Base-by-base conservation (phyloP, 2,329 filamentous ascomycete genomes). In the Stagonosporopsis vannaccii region DNA sequence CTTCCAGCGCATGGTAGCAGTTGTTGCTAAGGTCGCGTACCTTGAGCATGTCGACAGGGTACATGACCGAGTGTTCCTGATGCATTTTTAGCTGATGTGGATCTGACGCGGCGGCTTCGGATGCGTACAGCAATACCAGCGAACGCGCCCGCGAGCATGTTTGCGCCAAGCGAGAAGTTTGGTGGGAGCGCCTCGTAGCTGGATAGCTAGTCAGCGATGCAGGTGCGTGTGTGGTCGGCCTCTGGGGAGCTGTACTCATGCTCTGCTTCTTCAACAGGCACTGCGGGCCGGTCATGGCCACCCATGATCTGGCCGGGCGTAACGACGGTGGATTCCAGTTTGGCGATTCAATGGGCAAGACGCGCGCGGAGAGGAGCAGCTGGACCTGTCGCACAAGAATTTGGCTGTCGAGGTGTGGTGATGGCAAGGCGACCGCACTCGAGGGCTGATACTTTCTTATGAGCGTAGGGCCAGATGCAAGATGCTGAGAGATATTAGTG, bases 61-160 rank as follows among this genome's bases (percentile, higher is more conserved):
- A 99, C 95, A 99, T 98, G 71, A 97, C 93, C 57, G 94, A 96
- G 79, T 98, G 94, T 81, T 98, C 94, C 93, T 97, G 58, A 61
- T 44, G 59, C 60, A 65, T 41, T 45, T 59, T 75, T 61, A 66
- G 75, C 56, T 36, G 37, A 44, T 56, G 42, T 37, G 43, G 51
- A 48, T 49, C 40, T 36, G 58, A 42, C 49, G 53, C 57, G 51
- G 53, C 56, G 43, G 50, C 43, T 39, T 56, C 43, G 57, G 61
- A 50, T 51, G 71, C 88, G 69, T 87, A 96, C 92, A 71, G 93
- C 92, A 79, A 97, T 96, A 68, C 95, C 95, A 57, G 95, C 95
- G 79, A 98, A 97, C 67, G 95, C 95, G 76, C 95, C 95, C 52
- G 95, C 95, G 62, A 89, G 82, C 92, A 98, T 97, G 79, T 98